Base-by-base conservation (phyloP, 805 yeast species). In the Candida krabiensis region DNA sequence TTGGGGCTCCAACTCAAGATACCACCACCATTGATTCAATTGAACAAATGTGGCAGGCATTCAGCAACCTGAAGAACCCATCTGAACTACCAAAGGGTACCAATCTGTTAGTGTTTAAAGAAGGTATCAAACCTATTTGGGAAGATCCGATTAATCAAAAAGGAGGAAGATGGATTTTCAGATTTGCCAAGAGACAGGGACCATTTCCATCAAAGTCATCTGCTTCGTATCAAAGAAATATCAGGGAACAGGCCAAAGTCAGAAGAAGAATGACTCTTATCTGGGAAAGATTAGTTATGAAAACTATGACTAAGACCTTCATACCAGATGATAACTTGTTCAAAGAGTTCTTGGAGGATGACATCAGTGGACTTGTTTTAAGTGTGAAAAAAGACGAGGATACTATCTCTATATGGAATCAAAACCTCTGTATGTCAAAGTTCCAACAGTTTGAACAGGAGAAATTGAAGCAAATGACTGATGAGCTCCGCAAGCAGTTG, bases 141-240 rank as follows among this genome's bases (percentile, higher is more conserved):
- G 85, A 80, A 53, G 85, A 80, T 52, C 80, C 81, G 7, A 63
- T 69, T 34, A 80, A 80, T 53, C 60, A 71, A 43, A 63, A 67
- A 35, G 86, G 86, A 25, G 86, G 86, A 2, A 63, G 83, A 48
- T 79, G 83, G 83, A 69, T 75, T 14, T 72, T 78, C 47, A 64
- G 79, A 45, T 70, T 77, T 34, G 40, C 48, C 58, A 63, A 50
- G 61, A 27, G 41, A 22, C 44, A 37, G 27, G 39, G 38, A 17
- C 15, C 29, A n/a, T 41, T 40, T 12, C 13, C 49, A 31, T 28
- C 43, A 34, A 37, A 44, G 33, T 17, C 26, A n/a, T 16, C 24
- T 9, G 9, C 19, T 5, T 12, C 21, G 7, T 12, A n/a, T 17
- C 28, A 33, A n/a, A 33, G 29, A 23, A 27, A 24, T 24, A n/a